These are phyloP conservation scores for Lecanicillium sp. DNA, from an alignment of 2,329 filamentous ascomycete genomes.

Conservation along the genomic window DNA sequence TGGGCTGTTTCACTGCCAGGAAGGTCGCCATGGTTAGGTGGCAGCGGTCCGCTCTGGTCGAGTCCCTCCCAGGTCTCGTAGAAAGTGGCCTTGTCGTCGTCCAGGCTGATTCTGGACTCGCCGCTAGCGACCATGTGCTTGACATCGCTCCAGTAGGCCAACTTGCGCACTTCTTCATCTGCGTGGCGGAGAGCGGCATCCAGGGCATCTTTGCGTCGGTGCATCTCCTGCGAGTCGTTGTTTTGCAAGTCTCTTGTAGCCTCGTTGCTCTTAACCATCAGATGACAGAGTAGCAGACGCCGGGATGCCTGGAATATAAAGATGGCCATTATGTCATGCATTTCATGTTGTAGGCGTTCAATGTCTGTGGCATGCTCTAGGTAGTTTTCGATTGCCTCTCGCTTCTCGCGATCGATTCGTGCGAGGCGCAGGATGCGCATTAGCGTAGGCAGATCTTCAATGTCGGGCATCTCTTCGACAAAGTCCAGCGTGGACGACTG, in stretches of 20 bases:
- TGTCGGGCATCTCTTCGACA: conserved; percentile 48
- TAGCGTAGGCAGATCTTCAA: conserved; percentile 59
- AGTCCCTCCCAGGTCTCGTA: conserved; percentile 40
- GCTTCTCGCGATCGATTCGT: conserved; percentile 84
- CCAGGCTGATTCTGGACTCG: conserved; percentile 35
- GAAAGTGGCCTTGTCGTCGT: conserved; percentile 22
- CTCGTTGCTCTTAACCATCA: conserved; percentile 8
- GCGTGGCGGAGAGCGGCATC: conserved; percentile 66
- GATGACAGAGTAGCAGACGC: conserved; percentile 38
- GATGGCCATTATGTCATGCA: conserved; percentile 77
- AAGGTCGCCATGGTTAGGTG: conserved; percentile 22
- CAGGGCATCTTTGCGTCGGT: conserved; percentile 54
- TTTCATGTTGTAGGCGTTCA: conserved; percentile 62
- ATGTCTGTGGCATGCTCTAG: conserved; percentile 73
- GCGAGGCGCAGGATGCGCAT: conserved; percentile 59
- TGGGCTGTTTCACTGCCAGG: conserved; percentile 1
- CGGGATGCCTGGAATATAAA: conserved; percentile 88
- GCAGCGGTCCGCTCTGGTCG: conserved; percentile 42
- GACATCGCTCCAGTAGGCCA: conserved; percentile 86
- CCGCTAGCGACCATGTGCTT: conserved; percentile 56
- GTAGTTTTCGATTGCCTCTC: conserved; percentile 75
- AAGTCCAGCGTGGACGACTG: conserved; percentile 30
- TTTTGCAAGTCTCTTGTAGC: not conserved
- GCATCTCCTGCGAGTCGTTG: not conserved
- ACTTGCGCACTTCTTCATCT: conserved; percentile 67